phyloP scores from a whole-genome alignment of 2,329 filamentous ascomycete genomes.

The Colletotrichum shisoi region DNA sequence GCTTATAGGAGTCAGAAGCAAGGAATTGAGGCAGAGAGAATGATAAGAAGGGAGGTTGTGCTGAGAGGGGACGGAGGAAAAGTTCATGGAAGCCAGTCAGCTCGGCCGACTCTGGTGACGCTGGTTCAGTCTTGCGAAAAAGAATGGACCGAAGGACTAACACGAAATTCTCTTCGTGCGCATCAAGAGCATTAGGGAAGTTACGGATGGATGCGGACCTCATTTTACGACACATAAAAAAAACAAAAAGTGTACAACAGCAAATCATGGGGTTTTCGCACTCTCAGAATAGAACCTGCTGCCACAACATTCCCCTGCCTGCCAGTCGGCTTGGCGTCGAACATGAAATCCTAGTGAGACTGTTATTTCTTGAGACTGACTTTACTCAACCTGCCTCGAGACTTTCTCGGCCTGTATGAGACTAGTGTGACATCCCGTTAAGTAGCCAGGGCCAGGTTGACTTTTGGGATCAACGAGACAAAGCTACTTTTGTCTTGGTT shows the following conservation, averaged over 20 bases:
- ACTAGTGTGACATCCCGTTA: background rate
- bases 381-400: background rate
- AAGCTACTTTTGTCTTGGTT: background rate
- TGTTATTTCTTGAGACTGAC: background rate
- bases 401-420: background rate
- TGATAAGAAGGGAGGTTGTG: background rate
- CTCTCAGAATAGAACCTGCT: conserved; percentile 28
- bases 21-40: background rate
- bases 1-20: background rate
- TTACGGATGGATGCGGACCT: conserved; percentile 17
- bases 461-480: background rate
- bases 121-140: background rate
- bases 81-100: background rate
- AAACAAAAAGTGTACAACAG: conserved; percentile 29
- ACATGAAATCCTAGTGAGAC: background rate
- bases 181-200: conserved; percentile 8
- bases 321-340: background rate
- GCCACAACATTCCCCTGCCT: background rate
- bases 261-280: conserved; percentile 6
- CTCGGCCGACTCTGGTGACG: background rate
- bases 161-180: conserved; percentile 4
- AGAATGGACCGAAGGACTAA: background rate
- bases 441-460: background rate
- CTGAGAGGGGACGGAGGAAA: background rate
- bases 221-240: conserved; percentile 3